Evolutionary conservation across 805 yeast genomes (phyloP), one percentile per base, ranked within the genome.

Genomic region (Saccharomycopsis fodiens): DNA sequence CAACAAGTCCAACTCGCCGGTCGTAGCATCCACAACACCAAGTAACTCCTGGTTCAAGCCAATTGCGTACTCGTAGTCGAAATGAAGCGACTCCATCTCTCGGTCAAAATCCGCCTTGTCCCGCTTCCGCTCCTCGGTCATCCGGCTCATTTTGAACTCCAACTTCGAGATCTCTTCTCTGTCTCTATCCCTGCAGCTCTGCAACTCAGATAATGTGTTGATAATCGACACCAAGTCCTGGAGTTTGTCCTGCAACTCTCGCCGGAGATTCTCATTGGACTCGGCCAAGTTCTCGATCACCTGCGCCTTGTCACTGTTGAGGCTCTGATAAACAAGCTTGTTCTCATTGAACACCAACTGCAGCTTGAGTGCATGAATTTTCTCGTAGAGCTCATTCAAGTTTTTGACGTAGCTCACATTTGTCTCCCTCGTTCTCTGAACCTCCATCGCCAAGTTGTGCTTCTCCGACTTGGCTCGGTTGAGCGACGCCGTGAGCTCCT

Each of bases 101-200:
- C 20, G 23, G 34, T 30, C 35, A 15, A 13, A 10, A 21, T 45
- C 49, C 8, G 29, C 42, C 21, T 39, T 22, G 20, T 35, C 21
- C 27, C 45, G 16, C n/a, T n/a, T 20, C 21, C 30, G 35, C 17
- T 45, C 49, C 13, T 41, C 35, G 3, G 21, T 6, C 15, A 27
- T 30, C 16, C 42, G 5, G n/a, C 12, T 23, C 23, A 41, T n/a
- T 37, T 46, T 46, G 29, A 31, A 35, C 3, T 40, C 38, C 17
- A 47, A 41, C 22, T 44, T 47, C 12, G 48, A 41, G 16, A 49
- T 37, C 21, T 42, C 38, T 20, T 49, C 52, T 34, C 46, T 39
- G 16, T 32, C 23, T 3, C 27, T 16, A 32, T 45, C 52, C n/a
- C 43, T 44, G 1, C 16, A 12, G 17, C 45, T 30, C 38, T 49